Conservation (phyloP, 192 early-diverging fungal species). For the Coemansia sp. region DNA sequence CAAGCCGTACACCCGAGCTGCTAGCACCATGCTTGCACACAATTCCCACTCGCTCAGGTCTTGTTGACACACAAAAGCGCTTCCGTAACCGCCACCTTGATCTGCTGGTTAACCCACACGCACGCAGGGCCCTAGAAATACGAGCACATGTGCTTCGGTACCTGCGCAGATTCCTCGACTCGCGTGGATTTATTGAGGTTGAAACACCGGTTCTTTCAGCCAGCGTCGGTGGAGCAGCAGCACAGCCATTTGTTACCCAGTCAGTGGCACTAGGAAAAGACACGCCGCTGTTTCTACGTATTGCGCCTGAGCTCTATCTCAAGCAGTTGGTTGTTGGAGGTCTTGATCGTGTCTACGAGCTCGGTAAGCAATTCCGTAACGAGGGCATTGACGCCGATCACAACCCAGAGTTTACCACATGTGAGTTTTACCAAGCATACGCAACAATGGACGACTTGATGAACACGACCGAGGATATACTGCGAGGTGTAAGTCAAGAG, state of each 20-base stretch:
- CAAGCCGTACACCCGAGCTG: constrained; percentile 48
- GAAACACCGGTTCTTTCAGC: constrained; percentile 80
- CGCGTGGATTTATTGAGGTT: constrained; percentile 71
- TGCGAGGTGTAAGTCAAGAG: constrained; percentile 49
- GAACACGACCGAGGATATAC: constrained; percentile 65
- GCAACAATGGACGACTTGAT: constrained; percentile 67
- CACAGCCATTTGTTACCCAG: constrained; percentile 73
- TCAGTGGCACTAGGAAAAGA: constrained; percentile 57
- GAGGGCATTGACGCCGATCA: constrained; percentile 87
- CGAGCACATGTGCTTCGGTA: constrained; percentile 60
- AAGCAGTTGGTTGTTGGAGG: constrained; percentile 90
- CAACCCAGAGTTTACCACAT: constrained; percentile 89
- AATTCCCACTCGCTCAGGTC: constrained; percentile 61
- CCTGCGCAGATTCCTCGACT: constrained; percentile 64
- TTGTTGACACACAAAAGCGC: constrained; percentile 65
- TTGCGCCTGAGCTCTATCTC: constrained; percentile 83
- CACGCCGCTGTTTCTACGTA: constrained; percentile 68
- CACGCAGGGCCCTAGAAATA: constrained; percentile 52
- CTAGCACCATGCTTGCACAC: constrained; percentile 68
- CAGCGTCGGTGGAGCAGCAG: constrained; percentile 76
- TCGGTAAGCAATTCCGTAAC: constrained; percentile 90
- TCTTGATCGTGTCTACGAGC: constrained; percentile 79
- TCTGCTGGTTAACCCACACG: constrained; percentile 65
- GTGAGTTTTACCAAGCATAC: constrained; percentile 85
- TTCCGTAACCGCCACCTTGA: constrained; percentile 73